Evolutionary conservation across 805 yeast genomes (phyloP), one percentile per base, ranked within the genome.

Genomic region (Suhomyces tanzawaensis): DNA sequence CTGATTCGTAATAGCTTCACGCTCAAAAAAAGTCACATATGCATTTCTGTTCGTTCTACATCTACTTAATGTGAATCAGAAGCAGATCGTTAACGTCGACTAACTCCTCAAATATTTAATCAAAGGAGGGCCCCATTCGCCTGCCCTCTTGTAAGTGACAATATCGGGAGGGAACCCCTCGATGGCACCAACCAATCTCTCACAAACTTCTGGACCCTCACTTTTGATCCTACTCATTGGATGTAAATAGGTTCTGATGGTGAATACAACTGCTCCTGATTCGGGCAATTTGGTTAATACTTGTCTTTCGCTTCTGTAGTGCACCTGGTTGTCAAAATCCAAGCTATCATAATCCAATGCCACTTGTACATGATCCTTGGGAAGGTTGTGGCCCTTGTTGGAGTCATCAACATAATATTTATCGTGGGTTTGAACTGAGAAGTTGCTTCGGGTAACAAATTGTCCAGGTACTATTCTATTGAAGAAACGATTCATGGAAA

Each of bases 71-170:
- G n/a, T n/a, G n/a, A n/a, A n/a, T n/a, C n/a, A n/a, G n/a, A n/a
- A n/a, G n/a, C n/a, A n/a, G n/a, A n/a, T n/a, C n/a, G n/a, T n/a
- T n/a, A n/a, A n/a, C n/a, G n/a, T n/a, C n/a, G n/a, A n/a, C n/a
- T 25, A 22, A 15, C 36, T 27, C 34, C 21, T 17, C 12, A 46
- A 40, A 28, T 46, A 46, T 30, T 37, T 34, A 12, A 44, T 38
- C 6, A 78, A 81, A 0, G 90, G 82, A 1, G 76, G 76, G 0
- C 89, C 87, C 89, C 93, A 85, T 45, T 68, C 79, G 2, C 71
- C 71, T 22, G 77, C 69, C 41, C 77, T 69, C 57, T 85, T 85
- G 62, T 85, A 85, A 19, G 64, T 62, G 1, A 79, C 78, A 40
- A 84, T 57, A 18, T 66, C 76, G 3, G 66, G 77, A 7, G 83